Evolutionary conservation across 2,329 filamentous ascomycete genomes (phyloP), one percentile per base, ranked within the genome.

Genomic region (Aotearoamyces nothofagi): DNA sequence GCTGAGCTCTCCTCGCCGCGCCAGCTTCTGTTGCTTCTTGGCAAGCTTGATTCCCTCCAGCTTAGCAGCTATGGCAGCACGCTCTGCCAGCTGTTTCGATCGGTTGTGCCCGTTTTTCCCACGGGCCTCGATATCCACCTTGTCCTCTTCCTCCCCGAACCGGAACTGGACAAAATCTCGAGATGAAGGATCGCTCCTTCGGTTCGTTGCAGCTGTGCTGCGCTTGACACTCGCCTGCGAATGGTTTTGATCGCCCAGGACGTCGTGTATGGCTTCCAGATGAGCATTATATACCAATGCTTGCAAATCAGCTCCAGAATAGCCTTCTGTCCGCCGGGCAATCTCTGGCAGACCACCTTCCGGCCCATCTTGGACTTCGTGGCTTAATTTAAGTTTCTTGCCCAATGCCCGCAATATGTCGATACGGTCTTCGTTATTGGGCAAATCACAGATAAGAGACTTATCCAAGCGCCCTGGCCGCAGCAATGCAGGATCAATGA

Each of bases 211-310:
- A 41, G 15, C 30, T 9, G 17, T 15, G 8, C 11, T 38, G 7
- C 26, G 37, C 25, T 33, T 39, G 29, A 41, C 49, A 11, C 35
- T 35, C n/a, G 46, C 30, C 13, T 54, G 45, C 15, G 44, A 42
- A 15, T 49, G 43, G 17, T 66, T 59, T 16, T 71, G 60, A 43
- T 76, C 70, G 30, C 72, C 77, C 1, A 98, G 67, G 3, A 92
- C 74, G 41, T 94, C 86, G 49, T 98, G 90, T 39, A 98, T 94
- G 15, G 90, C 90, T 56, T 96, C 87, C 5, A 98, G 66, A 50
- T 98, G 90, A 0, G 90, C 86, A 41, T 98, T 98, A 44, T 92
- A 94, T 24, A 96, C 75, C 5, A 98, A 67, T 0, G 87, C 90
- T 52, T 98, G 90, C 3, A 98, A 61, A 55, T 98, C 90, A 1